Conservation (phyloP, 192 early-diverging fungal genomes). For the Coemansia sp. region DNA sequence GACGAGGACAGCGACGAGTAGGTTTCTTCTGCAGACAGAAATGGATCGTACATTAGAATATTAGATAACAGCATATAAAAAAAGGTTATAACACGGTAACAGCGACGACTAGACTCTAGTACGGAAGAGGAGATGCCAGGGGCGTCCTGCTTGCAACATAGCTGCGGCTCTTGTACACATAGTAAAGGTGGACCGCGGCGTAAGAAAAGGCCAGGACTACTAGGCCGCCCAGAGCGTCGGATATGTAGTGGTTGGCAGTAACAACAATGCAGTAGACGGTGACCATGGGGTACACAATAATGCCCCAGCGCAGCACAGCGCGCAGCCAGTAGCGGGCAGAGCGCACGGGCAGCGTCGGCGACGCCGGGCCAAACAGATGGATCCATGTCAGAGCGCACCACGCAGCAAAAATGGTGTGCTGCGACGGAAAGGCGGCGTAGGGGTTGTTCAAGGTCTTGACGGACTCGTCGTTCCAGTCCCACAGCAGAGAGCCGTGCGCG, state of each 20-base stretch:
- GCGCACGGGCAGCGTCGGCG: constrained; percentile 8
- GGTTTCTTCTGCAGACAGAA: not conserved
- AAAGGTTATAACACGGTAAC: not conserved
- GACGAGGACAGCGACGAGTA: constrained; percentile 13
- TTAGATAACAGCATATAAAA: not conserved
- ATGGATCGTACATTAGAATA: not conserved
- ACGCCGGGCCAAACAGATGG: constrained; percentile 41
- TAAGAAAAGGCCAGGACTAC: constrained; percentile 46
- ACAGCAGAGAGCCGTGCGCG: constrained; percentile 51
- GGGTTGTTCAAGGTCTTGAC: constrained; percentile 57
- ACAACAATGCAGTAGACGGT: constrained; percentile 54
- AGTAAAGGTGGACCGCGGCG: constrained; percentile 37
- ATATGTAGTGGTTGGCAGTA: constrained; percentile 51
- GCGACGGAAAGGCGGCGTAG: constrained; percentile 53
- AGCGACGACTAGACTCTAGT: not conserved
- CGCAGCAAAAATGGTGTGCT: constrained; percentile 53
- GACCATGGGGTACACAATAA: constrained; percentile 44
- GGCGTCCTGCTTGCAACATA: constrained; percentile 16
- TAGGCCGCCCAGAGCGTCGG: constrained; percentile 48
- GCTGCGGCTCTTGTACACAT: constrained; percentile 26
- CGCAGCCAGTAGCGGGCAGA: constrained; percentile 43
- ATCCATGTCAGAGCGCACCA: constrained; percentile 53
- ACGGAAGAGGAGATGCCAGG: constrained; percentile 1
- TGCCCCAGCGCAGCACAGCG: constrained; percentile 43
- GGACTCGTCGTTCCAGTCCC: constrained; percentile 55